These are phyloP conservation scores for Ascochyta pisi DNA, from an alignment of 2,329 filamentous ascomycete genomes.

Conservation along the genomic window DNA sequence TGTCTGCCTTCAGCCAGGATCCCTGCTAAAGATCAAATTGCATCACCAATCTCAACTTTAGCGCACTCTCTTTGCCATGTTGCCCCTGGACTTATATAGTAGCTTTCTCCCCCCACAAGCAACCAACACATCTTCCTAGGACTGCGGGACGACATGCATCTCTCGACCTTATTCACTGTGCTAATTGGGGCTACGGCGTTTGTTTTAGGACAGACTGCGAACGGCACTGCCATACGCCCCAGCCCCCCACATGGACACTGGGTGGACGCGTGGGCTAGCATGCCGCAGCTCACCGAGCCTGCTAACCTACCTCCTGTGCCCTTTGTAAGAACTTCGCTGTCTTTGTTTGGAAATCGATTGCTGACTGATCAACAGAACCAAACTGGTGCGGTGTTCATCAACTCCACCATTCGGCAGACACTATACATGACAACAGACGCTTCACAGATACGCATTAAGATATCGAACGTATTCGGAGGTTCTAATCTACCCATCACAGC, in stretches of 20 bases:
- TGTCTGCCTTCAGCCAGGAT: constrained; percentile 15
- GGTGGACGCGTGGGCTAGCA: constrained; percentile 69
- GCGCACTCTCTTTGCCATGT: constrained; percentile 5
- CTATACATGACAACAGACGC: constrained; percentile 65
- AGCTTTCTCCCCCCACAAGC: background rate
- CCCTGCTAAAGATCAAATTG: constrained; percentile 24
- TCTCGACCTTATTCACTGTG: constrained; percentile 2
- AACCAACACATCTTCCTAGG: background rate
- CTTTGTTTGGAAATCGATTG: background rate
- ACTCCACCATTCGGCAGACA: constrained; percentile 72
- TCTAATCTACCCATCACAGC: constrained; percentile 66
- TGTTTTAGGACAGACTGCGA: background rate
- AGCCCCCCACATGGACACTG: constrained; percentile 55
- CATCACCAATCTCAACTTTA: constrained; percentile 1
- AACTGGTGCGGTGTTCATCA: constrained; percentile 61
- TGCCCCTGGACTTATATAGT: constrained; percentile 2
- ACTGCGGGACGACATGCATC: background rate
- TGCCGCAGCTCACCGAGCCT: constrained; percentile 70
- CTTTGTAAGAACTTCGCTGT: constrained; percentile 50
- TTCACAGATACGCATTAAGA: constrained; percentile 64
- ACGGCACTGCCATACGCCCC: constrained; percentile 1
- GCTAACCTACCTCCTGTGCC: constrained; percentile 66
- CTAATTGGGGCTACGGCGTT: constrained; percentile 5
- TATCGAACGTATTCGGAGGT: constrained; percentile 71
- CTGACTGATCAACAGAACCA: constrained; percentile 54